phyloP scores from a whole-genome alignment of 352 stramenopile species.

The Phytophthora cajani region DNA sequence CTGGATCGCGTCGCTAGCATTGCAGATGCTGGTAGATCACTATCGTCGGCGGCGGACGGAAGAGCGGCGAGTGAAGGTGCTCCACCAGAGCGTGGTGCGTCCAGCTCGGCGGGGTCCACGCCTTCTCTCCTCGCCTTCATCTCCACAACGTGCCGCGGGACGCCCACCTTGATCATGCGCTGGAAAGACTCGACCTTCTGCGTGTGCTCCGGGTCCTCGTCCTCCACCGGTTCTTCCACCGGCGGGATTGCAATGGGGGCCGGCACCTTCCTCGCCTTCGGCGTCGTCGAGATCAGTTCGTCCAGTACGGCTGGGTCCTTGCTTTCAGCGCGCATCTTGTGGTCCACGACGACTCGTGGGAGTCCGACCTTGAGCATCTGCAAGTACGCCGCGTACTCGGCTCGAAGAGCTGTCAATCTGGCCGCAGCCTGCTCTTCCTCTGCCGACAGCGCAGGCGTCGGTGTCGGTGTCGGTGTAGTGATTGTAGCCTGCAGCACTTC shows the following conservation, averaged over 20 bases:
- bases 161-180: conserved; percentile 74
- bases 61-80: neutral
- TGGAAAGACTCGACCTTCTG: conserved; percentile 67
- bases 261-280: conserved; percentile 43
- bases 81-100: conserved; percentile 13
- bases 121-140: conserved; percentile 66
- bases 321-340: conserved; percentile 72
- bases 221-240: conserved; percentile 33
- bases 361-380: conserved; percentile 85
- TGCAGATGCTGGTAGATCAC: conserved; percentile 5
- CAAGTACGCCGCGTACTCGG: conserved; percentile 61
- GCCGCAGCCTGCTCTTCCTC: conserved; percentile 19
- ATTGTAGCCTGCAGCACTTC: conserved; percentile 16
- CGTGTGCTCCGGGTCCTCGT: conserved; percentile 42
- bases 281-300: conserved; percentile 39
- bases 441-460: neutral
- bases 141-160: conserved; percentile 65
- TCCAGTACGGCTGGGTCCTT: conserved; percentile 70
- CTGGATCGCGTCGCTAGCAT: conserved; percentile 31
- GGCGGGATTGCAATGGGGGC: conserved; percentile 40
- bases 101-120: conserved; percentile 55
- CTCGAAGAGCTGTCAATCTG: conserved; percentile 27
- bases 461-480: neutral
- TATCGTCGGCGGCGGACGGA: conserved; percentile 45
- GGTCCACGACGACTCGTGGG: conserved; percentile 67